phyloP scores from a whole-genome alignment of 164 flowering plant species.

The Sextonia rubra region DNA sequence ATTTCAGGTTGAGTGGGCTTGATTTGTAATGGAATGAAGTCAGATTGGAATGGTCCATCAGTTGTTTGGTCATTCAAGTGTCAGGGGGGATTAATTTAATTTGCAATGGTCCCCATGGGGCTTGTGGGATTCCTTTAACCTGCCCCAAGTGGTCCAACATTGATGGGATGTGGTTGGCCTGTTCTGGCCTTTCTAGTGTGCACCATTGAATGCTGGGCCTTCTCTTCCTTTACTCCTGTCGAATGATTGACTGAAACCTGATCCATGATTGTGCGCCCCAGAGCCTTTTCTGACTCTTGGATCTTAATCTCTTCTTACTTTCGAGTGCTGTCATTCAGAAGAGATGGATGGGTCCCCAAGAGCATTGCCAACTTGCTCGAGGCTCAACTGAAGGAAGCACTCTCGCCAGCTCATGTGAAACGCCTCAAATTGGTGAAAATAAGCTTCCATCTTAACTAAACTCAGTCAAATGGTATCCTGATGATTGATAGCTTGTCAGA shows the following conservation, averaged over 20 bases:
- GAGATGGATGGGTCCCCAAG: too few species aligned
- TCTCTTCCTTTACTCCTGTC: background rate
- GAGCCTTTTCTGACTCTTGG: too few species aligned
- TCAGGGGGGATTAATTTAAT: background rate
- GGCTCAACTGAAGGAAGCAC: background rate
- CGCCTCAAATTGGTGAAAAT: background rate
- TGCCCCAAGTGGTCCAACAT: background rate
- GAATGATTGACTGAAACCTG: background rate
- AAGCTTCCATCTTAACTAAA: background rate
- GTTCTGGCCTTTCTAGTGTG: background rate
- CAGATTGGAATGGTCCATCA: background rate
- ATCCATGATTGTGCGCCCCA: too few species aligned
- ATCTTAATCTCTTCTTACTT: too few species aligned
- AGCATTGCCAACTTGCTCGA: too few species aligned
- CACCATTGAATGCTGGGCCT: conserved; percentile 3
- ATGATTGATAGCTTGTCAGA: background rate
- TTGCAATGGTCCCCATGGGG: background rate
- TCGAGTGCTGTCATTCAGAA: too few species aligned
- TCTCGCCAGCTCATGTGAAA: background rate
- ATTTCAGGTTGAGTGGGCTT: background rate
- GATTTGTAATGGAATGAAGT: background rate
- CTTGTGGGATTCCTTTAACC: background rate
- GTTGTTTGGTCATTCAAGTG: background rate
- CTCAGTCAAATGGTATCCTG: background rate
- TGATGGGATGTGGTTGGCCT: conserved; percentile 1